Conservation (phyloP, 2,329 filamentous ascomycete genomes). For the Beauveria brongniartii region DNA sequence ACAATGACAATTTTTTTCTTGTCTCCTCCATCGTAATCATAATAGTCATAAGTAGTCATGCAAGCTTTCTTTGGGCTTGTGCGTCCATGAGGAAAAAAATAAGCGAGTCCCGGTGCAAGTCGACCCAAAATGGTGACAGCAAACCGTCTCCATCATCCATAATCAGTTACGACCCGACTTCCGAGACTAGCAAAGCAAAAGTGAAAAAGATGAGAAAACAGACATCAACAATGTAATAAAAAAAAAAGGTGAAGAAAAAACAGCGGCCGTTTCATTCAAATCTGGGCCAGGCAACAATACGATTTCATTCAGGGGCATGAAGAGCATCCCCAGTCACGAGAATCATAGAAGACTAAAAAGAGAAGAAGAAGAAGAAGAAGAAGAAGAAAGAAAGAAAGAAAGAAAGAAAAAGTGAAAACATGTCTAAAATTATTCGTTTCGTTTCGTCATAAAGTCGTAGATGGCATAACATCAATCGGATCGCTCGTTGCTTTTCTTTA, state of each 20-base stretch:
- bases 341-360: neutral
- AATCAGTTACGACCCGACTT: neutral
- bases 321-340: neutral
- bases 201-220: neutral
- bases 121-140: neutral
- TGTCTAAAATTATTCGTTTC: slow-evolving; percentile 17
- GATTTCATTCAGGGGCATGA: neutral
- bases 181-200: neutral
- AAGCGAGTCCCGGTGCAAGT: neutral
- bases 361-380: neutral
- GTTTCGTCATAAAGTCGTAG: slow-evolving; percentile 20
- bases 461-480: slow-evolving; percentile 14
- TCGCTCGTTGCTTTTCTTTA: slow-evolving; percentile 12
- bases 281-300: neutral
- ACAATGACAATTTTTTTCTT: slow-evolving; percentile 1
- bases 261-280: neutral
- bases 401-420: slow-evolving; percentile 1
- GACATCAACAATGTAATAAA: neutral
- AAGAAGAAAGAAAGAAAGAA: neutral
- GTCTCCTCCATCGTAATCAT: neutral
- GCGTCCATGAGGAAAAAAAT: neutral
- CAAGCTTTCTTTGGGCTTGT: neutral
- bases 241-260: neutral
- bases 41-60: neutral
- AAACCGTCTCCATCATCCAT: neutral